Percentiles rank a stretch among this genome's conserved stretches.
These are phyloP conservation scores for Rusavskia elegans DNA, from an alignment of 495 filamentous ascomycete genomes.

Conservation along the genomic window DNA sequence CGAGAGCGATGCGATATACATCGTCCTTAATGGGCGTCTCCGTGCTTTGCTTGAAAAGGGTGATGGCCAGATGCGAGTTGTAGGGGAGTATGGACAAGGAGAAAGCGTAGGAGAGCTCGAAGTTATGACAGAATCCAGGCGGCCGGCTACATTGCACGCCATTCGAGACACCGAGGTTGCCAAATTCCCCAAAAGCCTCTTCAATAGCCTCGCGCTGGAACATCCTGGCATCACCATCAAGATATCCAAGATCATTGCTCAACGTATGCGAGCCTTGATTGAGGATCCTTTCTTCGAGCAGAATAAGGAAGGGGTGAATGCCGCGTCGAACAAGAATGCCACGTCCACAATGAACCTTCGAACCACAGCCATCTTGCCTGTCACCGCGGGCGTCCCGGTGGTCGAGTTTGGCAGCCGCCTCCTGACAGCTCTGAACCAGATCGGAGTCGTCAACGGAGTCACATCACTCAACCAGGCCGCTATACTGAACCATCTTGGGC, in stretches of 20 bases:
- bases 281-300: slow-evolving; percentile 63
- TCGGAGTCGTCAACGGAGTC: slow-evolving; percentile 76
- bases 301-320: slow-evolving; percentile 28
- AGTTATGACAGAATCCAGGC: slow-evolving; percentile 83
- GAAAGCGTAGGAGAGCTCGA: slow-evolving; percentile 96
- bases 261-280: slow-evolving; percentile 77
- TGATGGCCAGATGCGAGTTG: slow-evolving; percentile 70
- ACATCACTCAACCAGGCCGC: slow-evolving; percentile 86
- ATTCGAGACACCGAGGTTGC: slow-evolving; percentile 94
- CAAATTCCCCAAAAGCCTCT: slow-evolving; percentile 87
- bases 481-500: slow-evolving; percentile 83
- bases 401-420: slow-evolving; percentile 89
- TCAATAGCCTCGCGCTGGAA: slow-evolving; percentile 93
- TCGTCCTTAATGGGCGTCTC: slow-evolving; percentile 85
- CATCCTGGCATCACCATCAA: slow-evolving; percentile 98
- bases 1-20: slow-evolving; percentile 96
- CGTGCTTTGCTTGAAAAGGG: slow-evolving; percentile 62
- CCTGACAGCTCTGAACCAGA: slow-evolving; percentile 70
- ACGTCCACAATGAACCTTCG: slow-evolving; percentile 83
- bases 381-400: slow-evolving; percentile 82
- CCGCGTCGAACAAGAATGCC: slow-evolving; percentile 47
- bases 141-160: slow-evolving; percentile 81
- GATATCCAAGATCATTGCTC: slow-evolving; percentile 95
- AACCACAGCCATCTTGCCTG: slow-evolving; percentile 82
- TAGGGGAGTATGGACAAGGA: slow-evolving; percentile 89